Base-by-base conservation (phyloP, 1,284 basidiomycete genomes). In the Moesziomyces antarcticus region DNA sequence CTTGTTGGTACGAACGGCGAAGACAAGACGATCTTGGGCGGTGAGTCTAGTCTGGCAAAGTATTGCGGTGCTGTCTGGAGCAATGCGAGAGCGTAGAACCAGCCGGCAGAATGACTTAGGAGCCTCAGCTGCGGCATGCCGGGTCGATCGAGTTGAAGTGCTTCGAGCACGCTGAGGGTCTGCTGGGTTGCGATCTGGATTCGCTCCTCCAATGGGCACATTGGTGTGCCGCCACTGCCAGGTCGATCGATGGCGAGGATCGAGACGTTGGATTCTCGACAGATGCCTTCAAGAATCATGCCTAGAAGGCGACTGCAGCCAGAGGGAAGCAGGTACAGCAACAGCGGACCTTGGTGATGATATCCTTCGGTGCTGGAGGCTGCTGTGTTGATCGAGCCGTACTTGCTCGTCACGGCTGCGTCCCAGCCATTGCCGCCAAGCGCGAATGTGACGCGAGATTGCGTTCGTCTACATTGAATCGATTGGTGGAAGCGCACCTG, bases 211-310 rank as follows among this genome's bases (percentile, higher is more conserved):
- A 44, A 21, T 0, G 46, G 30, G 40, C 58, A 61, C 41, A 55
- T 50, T 18, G 51, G 42, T 13, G 58, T 61, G 13, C 51, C 58
- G 14, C 58, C 58, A 41, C 58, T 61, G 27, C 58, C 58, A 4
- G 58, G 58, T 4, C 58, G 58, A 54, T 61, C 58, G 24, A 61
- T 61, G 21, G 58, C 58, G 3, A 61, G 52, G 41, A 61, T 53
- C 20, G 58, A 61, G 1, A 61, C 58, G 24, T 54, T 44, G 21
- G 33, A 20, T 2, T 41, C 51, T 44, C 51, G 51, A 43, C 51
- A 54, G 33, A 54, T 45, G 30, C 58, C 58, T 24, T 60, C 58
- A 13, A 60, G 41, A 6, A 60, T 30, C 58, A 60, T 60, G 13
- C 58, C 58, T 6, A 61, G 46, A 33, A 61, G 42, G 18, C 58